A percentile compares a stretch with the other conserved stretches of the same genome.
These are phyloP conservation scores for Hemileia vastatrix DNA, from an alignment of 1,284 basidiomycete species.

Conservation along the genomic window DNA sequence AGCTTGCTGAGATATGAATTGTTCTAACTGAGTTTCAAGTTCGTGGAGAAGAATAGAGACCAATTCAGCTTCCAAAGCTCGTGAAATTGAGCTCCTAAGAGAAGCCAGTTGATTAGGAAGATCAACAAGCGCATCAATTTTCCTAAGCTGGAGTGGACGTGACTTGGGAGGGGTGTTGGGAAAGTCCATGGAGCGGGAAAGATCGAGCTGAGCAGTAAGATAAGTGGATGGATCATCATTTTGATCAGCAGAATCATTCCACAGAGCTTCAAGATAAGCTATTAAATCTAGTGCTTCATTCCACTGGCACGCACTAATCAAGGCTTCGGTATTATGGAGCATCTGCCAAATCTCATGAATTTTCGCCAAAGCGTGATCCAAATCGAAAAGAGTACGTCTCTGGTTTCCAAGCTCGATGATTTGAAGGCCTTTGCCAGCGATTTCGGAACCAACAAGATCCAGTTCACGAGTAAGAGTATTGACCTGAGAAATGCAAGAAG, in stretches of 20 bases:
- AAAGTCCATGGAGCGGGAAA: constrained; percentile 60
- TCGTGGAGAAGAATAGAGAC: constrained; percentile 61
- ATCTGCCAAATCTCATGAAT: constrained; percentile 57
- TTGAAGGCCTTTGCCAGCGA: constrained; percentile 65
- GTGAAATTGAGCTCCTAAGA: constrained; percentile 54
- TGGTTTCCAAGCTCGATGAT: constrained; percentile 60
- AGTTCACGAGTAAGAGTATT: constrained; percentile 62
- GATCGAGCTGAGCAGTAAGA: constrained; percentile 51
- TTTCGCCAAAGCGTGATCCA: constrained; percentile 50
- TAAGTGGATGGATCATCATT: constrained; percentile 1
- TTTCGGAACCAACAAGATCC: constrained; percentile 63
- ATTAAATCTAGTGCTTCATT: constrained; percentile 66
- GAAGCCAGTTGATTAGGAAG: constrained; percentile 27
- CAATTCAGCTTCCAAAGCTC: constrained; percentile 67
- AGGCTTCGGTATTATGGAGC: constrained; percentile 62
- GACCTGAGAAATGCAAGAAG: constrained; percentile 69
- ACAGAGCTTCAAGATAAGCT: constrained; percentile 62
- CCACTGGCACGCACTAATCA: constrained; percentile 75
- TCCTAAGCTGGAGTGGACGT: constrained; percentile 23
- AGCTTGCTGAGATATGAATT: no score
- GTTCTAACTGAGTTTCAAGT: no score
- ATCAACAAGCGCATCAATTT: constrained; percentile 25
- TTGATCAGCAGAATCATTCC: constrained; percentile 35
- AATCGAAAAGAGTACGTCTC: constrained; percentile 54
- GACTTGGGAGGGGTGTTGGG: constrained; percentile 35